Percentiles rank a stretch among this genome's conserved stretches.
These are phyloP conservation scores for Calonectria hawksworthii DNA, from an alignment of 2,329 filamentous ascomycete species.

Conservation along the genomic window DNA sequence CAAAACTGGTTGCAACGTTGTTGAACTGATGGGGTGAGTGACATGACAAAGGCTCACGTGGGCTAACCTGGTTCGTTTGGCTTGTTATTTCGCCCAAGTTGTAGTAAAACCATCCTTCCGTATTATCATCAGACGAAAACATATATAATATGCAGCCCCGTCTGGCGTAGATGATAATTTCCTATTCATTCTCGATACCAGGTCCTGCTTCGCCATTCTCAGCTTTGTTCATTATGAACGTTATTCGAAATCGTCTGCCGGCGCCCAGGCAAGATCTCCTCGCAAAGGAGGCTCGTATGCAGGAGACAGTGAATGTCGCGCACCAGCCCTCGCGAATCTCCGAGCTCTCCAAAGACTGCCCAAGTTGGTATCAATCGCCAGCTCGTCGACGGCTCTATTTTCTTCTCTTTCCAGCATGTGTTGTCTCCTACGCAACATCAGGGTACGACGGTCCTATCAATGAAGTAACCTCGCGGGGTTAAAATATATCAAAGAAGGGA, in stretches of 20 bases:
- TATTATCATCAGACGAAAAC: too few species aligned
- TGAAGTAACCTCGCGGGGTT: too few species aligned
- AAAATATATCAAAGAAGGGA: too few species aligned
- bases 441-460: conserved; percentile 40
- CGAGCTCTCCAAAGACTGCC: conserved; percentile 44
- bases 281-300: conserved; percentile 36
- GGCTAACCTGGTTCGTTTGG: too few species aligned
- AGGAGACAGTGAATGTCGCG: conserved; percentile 25
- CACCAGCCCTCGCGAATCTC: conserved; percentile 47
- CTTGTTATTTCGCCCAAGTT: too few species aligned
- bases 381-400: conserved; percentile 49
- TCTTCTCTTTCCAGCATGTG: conserved; percentile 50
- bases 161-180: neutral
- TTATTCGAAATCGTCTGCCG: conserved; percentile 42
- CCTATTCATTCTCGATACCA: neutral
- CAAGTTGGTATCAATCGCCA: conserved; percentile 49
- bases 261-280: conserved; percentile 43
- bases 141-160: too few species aligned
- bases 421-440: conserved; percentile 57
- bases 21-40: too few species aligned
- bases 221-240: conserved; percentile 31
- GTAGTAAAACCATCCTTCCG: too few species aligned
- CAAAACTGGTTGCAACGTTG: too few species aligned
- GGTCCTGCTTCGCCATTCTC: too few species aligned
- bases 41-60: too few species aligned